Evolutionary conservation across 2,329 filamentous ascomycete genomes (phyloP), one percentile per base, ranked within the genome.

Genomic region (Aspergillus sp.): DNA sequence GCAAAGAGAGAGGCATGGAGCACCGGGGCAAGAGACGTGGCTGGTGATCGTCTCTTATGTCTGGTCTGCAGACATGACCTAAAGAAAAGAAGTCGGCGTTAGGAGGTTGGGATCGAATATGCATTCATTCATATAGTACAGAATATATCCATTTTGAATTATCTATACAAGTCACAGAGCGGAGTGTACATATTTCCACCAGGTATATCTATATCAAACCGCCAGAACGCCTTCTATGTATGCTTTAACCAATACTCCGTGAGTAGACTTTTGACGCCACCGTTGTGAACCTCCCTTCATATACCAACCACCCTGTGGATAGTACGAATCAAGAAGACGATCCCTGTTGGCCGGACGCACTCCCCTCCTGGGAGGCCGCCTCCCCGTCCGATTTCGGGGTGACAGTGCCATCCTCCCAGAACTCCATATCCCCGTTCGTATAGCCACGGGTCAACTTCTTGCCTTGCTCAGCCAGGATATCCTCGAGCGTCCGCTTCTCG

Each of bases 401-500:
- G n/a, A 72, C 69, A 2, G 76, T 74, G 14, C 86, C 84, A 59
- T 96, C 89, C 25, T 89, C 87, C 88, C 91, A 96, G 62, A 97
- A 94, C 71, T 97, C 93, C 45, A 97, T 76, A 68, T 96, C 89
- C n/a, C 90, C 91, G 60, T 92, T 86, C 47, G 88, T 73, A 58
- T 85, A 81, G 4, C 92, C 93, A 66, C 88, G 88, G 76, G 94
- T 82, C 46, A 97, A 73, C 56, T 93, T 87, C 71, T 95, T 88
- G 1, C 74, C 75, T 47, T 71, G 66, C 29, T 69, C 58, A 20
- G 64, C 55, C 46, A 78, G 47, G 17, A 77, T 68, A 59, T 77
- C 75, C 54, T 77, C 75, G 17, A 78, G 55, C 0, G 73, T 77
- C 13, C 63, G 71, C 23, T 66, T 66, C 42, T 69, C 58, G 49